Evolutionary conservation across 768 basidiomycete genomes (phyloP), one percentile per base, ranked within the genome.

Genomic region (Terana coerulea): DNA sequence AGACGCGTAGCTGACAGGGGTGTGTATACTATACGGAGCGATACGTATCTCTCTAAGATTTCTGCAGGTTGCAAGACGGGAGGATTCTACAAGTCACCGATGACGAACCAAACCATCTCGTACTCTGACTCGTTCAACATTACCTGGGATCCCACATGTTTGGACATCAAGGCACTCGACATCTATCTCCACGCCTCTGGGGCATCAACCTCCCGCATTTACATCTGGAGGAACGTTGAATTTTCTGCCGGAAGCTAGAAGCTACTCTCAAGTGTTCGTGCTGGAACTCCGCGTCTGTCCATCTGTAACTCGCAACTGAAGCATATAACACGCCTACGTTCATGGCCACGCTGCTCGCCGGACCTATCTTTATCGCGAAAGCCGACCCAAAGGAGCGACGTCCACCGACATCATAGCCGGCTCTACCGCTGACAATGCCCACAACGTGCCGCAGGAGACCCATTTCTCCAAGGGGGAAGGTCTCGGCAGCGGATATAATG

Each of bases 361-460:
- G 84, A 0, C 89, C 89, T 36, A 64, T 89, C 50, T 83, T 88
- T 60, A 80, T 72, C 9, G 84, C 82, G 0, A 86, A 81, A 1
- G 86, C 83, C 65, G 64, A 72, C 3, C 55, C n/a, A n/a, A n/a
- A n/a, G n/a, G n/a, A n/a, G n/a, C 72, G 1, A 69, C 78, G 0
- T 55, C 72, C 5, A 60, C 67, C 3, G 78, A 77, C 7, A 52
- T 64, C 12, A 59, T 69, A 3, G 60, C 72, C 2, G 62, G 65
- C 3, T 75, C 80, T 1, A 73, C 80, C 59, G 61, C 66, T n/a
- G n/a, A n/a, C n/a, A n/a, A n/a, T n/a, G n/a, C n/a, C 21, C 68
- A 70, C 47, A 63, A 70, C 48, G 54, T 54, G 2, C 64, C 73
- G 0, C 65, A 70, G 21, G 24, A 37, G 9, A 59, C 59, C 48